Base-by-base conservation (phyloP, 2,329 filamentous ascomycete species). In the Aspergillus sp. region DNA sequence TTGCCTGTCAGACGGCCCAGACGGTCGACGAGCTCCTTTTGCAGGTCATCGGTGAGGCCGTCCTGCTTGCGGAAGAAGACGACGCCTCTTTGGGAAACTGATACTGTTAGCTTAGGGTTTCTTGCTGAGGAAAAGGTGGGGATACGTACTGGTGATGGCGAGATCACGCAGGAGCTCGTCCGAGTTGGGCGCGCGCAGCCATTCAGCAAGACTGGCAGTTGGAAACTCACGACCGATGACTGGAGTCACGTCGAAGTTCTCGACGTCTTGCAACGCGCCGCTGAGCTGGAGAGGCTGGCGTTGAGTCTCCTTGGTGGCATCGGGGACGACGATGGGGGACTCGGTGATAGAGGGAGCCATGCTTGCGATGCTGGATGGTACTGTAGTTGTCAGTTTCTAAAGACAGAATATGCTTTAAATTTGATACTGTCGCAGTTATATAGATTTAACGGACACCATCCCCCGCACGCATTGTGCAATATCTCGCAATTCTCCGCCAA, bases 11-110 rank as follows among this genome's bases (percentile, higher is more conserved):
- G 71, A 57, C 78, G 71, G 13, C 79, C 79, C 0, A 81, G 74
- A 13, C 78, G 73, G 55, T 83, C 80, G 45, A 77, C 76, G 13
- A 84, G 76, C 17, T 78, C 68, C 69, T 85, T 85, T 61, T 84
- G 81, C 13, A 80, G 71, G 4, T 80, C 74, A 43, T 82, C 75
- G 48, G 73, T 76, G 12, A 84, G 70, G 36, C 75, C 73, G 62
- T 80, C 73, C 59, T 84, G 81, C 44, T 77, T 76, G 45, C 81
- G 78, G 70, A 83, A 82, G 70, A 83, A 83, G 17, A 83, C 78
- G 0, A 84, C 80, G 1, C 81, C 80, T 6, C 80, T 75, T 59
- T 81, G 76, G 2, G 80, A 83, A 48, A 83, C 81, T 81, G 13
- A 43, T 6, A 5, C 1, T 7, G 34, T 50, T 38, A 42, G 39